phyloP scores from a whole-genome alignment of 140 eudicot species.

The Anethum foeniculum region DNA sequence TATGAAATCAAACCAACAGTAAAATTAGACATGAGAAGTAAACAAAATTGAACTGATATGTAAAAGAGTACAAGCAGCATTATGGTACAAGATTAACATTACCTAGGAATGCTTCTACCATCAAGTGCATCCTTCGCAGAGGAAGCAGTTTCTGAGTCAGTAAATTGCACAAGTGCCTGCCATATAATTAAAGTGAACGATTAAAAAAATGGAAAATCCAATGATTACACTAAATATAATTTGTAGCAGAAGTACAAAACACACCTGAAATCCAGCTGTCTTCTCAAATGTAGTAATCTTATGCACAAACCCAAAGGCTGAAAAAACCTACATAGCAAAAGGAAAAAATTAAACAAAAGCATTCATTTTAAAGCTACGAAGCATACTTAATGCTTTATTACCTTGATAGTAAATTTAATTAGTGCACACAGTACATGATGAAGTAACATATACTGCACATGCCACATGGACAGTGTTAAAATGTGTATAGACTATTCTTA shows the following conservation, averaged over 20 bases:
- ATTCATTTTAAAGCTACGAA: neutral
- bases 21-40: neutral
- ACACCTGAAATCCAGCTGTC: conserved; percentile 96
- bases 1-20: neutral
- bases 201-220: neutral
- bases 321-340: conserved; percentile 47
- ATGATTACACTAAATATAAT: neutral
- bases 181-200: neutral
- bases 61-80: neutral
- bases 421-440: neutral
- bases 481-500: neutral
- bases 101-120: conserved; percentile 98
- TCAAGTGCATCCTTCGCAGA: conserved; percentile 91
- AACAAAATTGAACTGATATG: neutral
- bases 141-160: conserved; percentile 87
- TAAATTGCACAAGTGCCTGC: conserved; percentile 87
- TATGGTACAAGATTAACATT: conserved; percentile 25
- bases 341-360: neutral
- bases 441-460: neutral
- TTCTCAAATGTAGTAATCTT: conserved; percentile 94
- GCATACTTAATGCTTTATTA: neutral
- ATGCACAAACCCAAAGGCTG: conserved; percentile 93
- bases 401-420: neutral
- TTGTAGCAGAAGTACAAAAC: conserved; percentile 1
- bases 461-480: neutral